Base-by-base conservation (phyloP, 2,329 filamentous ascomycete species). In the Sarocladiaceae sp. region DNA sequence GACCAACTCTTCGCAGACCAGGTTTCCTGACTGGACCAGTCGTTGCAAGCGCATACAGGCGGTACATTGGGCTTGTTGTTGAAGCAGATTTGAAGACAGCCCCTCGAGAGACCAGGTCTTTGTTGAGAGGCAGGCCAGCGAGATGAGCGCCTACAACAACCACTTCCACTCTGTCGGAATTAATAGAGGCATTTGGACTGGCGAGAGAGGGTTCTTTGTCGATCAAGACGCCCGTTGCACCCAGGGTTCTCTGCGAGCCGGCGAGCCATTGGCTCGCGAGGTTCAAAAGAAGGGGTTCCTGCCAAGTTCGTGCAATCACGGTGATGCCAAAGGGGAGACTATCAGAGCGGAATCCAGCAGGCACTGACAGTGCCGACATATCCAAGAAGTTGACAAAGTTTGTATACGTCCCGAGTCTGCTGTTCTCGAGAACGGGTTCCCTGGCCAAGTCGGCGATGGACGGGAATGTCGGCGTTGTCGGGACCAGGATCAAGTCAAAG, bases 361-460 rank as follows among this genome's bases (percentile, higher is more conserved):
- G 73, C n/a, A 79, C 63, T 1, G 72, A 67, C 9, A 77, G 51
- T 3, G 70, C 74, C 31, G 70, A 72, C 51, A 79, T 66, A 55
- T 82, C 77, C 15, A 82, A 57, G 21, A 82, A 74, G 51, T 82
- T 82, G 13, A 71, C 78, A 53, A 74, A 80, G 53, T 80, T 78
- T 0, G 76, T 79, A 46, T 79, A 81, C 3, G 67, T 70, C 5
- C 76, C 74, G 5, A 79, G 54, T 3, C 66, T 57, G 3, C 72
- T 72, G 51, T 82, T 82, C 53, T 73, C 67, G 13, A 56, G 58
- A 18, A 82, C 64, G 0, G 77, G 77, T 33, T 78, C 70, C 3
- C 58, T 58, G 1, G 65, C 59, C 37, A 82, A 65, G 47, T 77
- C 67, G 15, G 68, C 62, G 3, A 79, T 65, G 0, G 69, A 77